phyloP scores from a whole-genome alignment of 1,284 basidiomycete species.

The Sanghuangporus weigelae region DNA sequence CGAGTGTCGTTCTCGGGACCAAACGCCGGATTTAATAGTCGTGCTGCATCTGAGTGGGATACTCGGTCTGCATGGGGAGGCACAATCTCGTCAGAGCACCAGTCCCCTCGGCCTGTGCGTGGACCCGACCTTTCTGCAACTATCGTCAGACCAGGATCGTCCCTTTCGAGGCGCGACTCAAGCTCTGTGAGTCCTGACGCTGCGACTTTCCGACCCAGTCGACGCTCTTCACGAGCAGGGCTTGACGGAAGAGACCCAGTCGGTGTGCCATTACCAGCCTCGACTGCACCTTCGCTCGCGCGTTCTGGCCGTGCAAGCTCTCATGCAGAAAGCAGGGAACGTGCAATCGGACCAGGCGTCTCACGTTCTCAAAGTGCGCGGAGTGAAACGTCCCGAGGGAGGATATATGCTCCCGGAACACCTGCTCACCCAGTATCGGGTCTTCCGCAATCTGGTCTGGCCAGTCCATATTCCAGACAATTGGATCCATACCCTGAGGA shows the following conservation, averaged over 20 bases:
- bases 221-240: constrained; percentile 3
- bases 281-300: constrained; percentile 11
- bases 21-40: constrained; percentile 9
- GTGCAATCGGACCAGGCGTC: background rate
- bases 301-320: constrained; percentile 10
- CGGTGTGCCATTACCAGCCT: constrained; percentile 6
- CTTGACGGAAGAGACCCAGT: constrained; percentile 7
- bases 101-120: constrained; percentile 10
- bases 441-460: constrained; percentile 10
- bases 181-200: constrained; percentile 5
- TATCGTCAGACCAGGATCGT: background rate
- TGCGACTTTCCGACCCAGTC: background rate
- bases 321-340: background rate
- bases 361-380: constrained; percentile 5
- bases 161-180: background rate
- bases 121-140: constrained; percentile 4
- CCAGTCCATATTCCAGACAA: constrained; percentile 10
- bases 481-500: constrained; percentile 11
- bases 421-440: background rate
- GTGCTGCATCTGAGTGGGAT: constrained; percentile 13
- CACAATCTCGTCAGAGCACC: background rate
- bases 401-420: background rate
- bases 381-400: background rate
- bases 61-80: constrained; percentile 9
- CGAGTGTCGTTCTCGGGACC: constrained; percentile 6